A percentile compares a stretch with the other conserved stretches of the same genome.
phyloP scores from a whole-genome alignment of 768 basidiomycete genomes.

The Filobasidium wieringae region DNA sequence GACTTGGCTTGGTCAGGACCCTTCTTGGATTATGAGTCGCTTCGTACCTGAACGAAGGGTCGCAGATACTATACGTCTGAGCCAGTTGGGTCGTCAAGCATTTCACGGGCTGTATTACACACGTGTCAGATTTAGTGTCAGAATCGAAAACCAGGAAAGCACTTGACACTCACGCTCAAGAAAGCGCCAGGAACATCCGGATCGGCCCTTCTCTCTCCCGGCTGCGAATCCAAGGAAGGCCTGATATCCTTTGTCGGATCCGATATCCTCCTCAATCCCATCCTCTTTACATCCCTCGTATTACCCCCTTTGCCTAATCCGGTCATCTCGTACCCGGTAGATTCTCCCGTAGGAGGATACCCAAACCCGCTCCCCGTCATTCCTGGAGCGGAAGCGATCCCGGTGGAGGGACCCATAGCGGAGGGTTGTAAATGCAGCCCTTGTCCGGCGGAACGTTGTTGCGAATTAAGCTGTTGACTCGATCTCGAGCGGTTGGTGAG shows the following conservation, averaged over 20 bases:
- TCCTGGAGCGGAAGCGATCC: slow-evolving; percentile 17
- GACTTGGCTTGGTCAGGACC: slow-evolving; percentile 94
- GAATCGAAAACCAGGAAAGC: slow-evolving; percentile 22
- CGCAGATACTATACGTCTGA: slow-evolving; percentile 87
- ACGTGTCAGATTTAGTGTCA: too few species aligned
- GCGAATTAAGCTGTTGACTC: not conserved
- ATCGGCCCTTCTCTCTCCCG: slow-evolving; percentile 63
- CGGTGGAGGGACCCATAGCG: not conserved
- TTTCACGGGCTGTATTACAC: slow-evolving; percentile 49
- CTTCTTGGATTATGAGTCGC: slow-evolving; percentile 86
- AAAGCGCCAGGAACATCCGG: slow-evolving; percentile 52
- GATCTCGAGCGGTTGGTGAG: not conserved
- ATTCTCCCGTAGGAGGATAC: slow-evolving; percentile 15
- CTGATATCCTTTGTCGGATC: slow-evolving; percentile 59
- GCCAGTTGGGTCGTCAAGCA: slow-evolving; percentile 74
- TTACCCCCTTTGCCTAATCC: not conserved
- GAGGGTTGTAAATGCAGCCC: not conserved
- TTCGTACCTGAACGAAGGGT: slow-evolving; percentile 89
- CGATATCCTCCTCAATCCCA: slow-evolving; percentile 68
- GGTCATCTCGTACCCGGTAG: slow-evolving; percentile 19
- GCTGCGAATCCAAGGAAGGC: slow-evolving; percentile 56
- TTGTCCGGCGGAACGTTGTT: not conserved
- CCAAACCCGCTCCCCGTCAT: too few species aligned
- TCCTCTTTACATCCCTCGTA: slow-evolving; percentile 11
- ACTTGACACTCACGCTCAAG: slow-evolving; percentile 57